A percentile compares a stretch with the other conserved stretches of the same genome.
These are phyloP conservation scores for Clohesyomyces aquaticus DNA, from an alignment of 495 filamentous ascomycete species.

Conservation along the genomic window DNA sequence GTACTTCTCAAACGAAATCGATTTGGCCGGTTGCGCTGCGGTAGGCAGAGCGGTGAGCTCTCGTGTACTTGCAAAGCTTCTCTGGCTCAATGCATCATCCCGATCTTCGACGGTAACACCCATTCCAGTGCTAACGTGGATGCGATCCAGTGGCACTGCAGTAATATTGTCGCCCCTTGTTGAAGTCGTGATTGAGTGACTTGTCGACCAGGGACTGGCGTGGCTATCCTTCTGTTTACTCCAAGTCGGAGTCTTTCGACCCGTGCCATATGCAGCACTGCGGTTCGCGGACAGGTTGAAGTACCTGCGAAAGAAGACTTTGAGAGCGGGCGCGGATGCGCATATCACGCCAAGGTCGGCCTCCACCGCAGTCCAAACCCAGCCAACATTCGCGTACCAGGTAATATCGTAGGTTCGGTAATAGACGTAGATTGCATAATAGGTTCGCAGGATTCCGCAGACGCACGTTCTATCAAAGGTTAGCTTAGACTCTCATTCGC, in stretches of 20 bases:
- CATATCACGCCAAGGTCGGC: constrained; percentile 43
- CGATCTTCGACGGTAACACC: constrained; percentile 22
- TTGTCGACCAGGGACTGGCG: neutral
- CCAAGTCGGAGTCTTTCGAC: neutral
- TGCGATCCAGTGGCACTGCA: constrained; percentile 15
- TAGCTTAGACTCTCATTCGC: neutral
- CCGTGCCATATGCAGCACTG: constrained; percentile 1
- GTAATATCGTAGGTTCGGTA: constrained; percentile 43
- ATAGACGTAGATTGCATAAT: constrained; percentile 33
- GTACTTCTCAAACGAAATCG: neutral
- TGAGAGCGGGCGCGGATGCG: constrained; percentile 43
- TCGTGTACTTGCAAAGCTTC: constrained; percentile 7
- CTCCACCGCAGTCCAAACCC: constrained; percentile 43
- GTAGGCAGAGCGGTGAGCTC: constrained; percentile 20
- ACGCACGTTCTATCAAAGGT: constrained; percentile 28
- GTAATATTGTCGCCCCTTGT: neutral
- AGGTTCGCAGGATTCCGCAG: constrained; percentile 36
- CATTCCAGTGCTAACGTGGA: constrained; percentile 13
- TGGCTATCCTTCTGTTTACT: neutral
- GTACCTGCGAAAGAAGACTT: constrained; percentile 44
- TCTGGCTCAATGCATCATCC: constrained; percentile 7
- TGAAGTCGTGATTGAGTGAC: neutral
- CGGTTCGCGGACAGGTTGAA: constrained; percentile 29
- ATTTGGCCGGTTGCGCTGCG: neutral
- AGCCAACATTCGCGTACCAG: constrained; percentile 33